phyloP scores from a whole-genome alignment of 352 stramenopile genomes.

The Pythium myriotylum region DNA sequence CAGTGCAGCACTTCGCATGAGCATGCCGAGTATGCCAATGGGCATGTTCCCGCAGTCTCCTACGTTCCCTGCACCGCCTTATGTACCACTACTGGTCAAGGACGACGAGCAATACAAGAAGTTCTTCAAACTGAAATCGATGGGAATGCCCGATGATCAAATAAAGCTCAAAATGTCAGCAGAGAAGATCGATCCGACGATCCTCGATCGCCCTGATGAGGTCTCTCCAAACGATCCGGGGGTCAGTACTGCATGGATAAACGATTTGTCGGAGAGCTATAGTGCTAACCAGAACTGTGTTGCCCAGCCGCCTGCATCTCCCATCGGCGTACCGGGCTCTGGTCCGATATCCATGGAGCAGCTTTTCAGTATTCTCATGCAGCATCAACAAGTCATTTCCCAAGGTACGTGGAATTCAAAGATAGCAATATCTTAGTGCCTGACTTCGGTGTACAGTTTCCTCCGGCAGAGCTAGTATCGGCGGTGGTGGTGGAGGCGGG shows the following conservation, averaged over 20 bases:
- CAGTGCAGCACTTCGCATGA: constrained; percentile 26
- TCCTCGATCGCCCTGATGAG: constrained; percentile 73
- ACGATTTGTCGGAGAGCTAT: too few relatives aligned
- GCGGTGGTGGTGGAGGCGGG: constrained; percentile 28
- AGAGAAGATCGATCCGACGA: constrained; percentile 56
- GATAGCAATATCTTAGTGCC: not conserved
- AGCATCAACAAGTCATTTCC: constrained; percentile 88
- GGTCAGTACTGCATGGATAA: constrained; percentile 35
- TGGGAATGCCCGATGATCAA: constrained; percentile 84
- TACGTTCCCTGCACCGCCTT: constrained; percentile 31
- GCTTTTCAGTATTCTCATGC: constrained; percentile 86
- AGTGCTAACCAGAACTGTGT: too few relatives aligned
- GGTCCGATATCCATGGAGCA: constrained; percentile 84
- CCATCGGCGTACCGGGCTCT: constrained; percentile 9
- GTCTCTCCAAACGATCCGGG: constrained; percentile 81
- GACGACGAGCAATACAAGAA: constrained; percentile 75
- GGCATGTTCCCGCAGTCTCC: constrained; percentile 25
- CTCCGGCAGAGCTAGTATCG: constrained; percentile 28
- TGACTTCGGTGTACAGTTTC: constrained; percentile 38
- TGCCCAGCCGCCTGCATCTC: constrained; percentile 33
- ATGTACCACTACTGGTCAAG: constrained; percentile 74
- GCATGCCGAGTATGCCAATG: constrained; percentile 29
- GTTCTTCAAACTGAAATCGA: constrained; percentile 81
- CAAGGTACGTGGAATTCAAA: constrained; percentile 54
- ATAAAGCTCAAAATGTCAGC: constrained; percentile 85